Evolutionary conservation across 2,329 filamentous ascomycete species (phyloP).

Genomic region (Cercospora sojina): DNA sequence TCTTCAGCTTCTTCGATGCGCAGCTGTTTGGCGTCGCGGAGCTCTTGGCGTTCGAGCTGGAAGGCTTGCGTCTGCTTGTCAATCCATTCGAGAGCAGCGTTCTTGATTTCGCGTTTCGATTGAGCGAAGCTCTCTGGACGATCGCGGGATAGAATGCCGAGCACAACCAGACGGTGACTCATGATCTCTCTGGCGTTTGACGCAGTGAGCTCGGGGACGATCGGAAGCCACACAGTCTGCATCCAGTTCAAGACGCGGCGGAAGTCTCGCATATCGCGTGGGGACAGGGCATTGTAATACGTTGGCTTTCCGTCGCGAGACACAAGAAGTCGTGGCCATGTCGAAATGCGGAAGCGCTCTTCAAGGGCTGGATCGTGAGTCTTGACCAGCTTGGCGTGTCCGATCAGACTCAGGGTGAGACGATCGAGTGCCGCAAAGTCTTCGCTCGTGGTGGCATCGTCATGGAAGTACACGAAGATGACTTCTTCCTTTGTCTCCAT

Average conservation of each 20-base stretch:
- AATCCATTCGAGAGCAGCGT: conserved; percentile 95
- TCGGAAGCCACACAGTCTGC: conserved; percentile 91
- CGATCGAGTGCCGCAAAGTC: conserved; percentile 88
- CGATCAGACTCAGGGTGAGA: conserved; percentile 82
- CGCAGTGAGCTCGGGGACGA: conserved; percentile 89
- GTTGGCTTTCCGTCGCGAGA: conserved; percentile 84
- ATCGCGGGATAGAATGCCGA: conserved; percentile 80
- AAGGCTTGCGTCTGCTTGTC: conserved; percentile 91
- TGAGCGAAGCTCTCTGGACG: conserved; percentile 74
- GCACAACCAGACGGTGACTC: conserved; percentile 90
- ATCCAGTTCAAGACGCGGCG: conserved; percentile 84
- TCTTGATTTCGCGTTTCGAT: conserved; percentile 88
- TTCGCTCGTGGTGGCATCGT: conserved; percentile 87
- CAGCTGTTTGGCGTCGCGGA: conserved; percentile 90
- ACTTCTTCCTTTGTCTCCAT: conserved; percentile 93
- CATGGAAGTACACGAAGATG: conserved; percentile 96
- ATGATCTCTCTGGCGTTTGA: conserved; percentile 93
- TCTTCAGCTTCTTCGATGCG: conserved; percentile 96
- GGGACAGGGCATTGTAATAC: conserved; percentile 84
- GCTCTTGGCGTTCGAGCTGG: conserved; percentile 87
- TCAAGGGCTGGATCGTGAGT: conserved; percentile 74
- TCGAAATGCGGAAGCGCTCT: conserved; percentile 89
- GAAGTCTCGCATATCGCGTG: conserved; percentile 88
- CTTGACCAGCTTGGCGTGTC: conserved; percentile 89
- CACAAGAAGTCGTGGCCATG: conserved; percentile 91